A percentile compares a stretch with the other conserved stretches of the same genome.
Conservation (phyloP, 352 stramenopile genomes). For the Globisporangium sylvaticum region DNA sequence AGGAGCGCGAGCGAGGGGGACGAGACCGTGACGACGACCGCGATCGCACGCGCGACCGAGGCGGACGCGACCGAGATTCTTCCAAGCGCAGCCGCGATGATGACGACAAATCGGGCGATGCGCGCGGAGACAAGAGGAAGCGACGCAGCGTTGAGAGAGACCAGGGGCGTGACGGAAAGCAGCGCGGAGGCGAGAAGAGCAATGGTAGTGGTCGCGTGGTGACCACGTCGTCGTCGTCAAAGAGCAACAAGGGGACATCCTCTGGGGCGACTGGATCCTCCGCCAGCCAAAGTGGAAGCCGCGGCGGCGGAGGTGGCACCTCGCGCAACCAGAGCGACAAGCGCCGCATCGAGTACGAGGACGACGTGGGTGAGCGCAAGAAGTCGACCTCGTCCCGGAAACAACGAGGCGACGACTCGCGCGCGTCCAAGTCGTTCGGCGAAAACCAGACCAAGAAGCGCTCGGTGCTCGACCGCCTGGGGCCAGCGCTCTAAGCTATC, state of each 20-base stretch:
- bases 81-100: conserved; percentile 28
- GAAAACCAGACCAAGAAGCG: conserved; percentile 73
- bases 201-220: conserved; percentile 43
- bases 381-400: conserved; percentile 15
- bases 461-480: conserved; percentile 78
- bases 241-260: conserved; percentile 9
- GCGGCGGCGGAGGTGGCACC: conserved; percentile 17
- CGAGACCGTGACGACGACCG: conserved; percentile 28
- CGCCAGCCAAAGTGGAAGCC: neutral
- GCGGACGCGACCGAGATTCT: conserved; percentile 24
- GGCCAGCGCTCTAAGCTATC: conserved; percentile 47
- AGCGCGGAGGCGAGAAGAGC: conserved; percentile 21
- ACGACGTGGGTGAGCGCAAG: conserved; percentile 30
- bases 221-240: conserved; percentile 38
- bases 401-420: conserved; percentile 22
- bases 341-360: conserved; percentile 57
- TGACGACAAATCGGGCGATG: conserved; percentile 11
- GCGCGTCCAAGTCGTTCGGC: conserved; percentile 36
- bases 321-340: conserved; percentile 29
- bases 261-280: conserved; percentile 3
- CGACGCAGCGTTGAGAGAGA: conserved; percentile 22
- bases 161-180: conserved; percentile 24
- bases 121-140: conserved; percentile 23
- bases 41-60: conserved; percentile 23
- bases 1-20: conserved; percentile 18